phyloP scores from a whole-genome alignment of 2,329 filamentous ascomycete species.

The Cladophialophora immunda region DNA sequence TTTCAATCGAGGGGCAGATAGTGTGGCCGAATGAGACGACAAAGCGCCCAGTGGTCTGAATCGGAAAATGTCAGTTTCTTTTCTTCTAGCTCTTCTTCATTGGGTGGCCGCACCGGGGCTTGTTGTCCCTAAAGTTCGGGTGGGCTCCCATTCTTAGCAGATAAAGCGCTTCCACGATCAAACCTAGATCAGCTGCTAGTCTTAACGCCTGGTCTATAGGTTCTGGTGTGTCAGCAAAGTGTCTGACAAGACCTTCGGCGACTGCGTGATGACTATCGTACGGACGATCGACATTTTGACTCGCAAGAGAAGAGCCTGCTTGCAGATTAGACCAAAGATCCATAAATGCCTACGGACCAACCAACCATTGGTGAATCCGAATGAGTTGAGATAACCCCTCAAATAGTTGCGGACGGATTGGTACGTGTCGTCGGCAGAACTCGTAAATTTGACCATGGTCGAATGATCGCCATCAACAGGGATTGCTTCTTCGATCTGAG shows the following conservation, averaged over 20 bases:
- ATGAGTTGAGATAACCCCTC: not conserved
- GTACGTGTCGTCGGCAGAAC: not conserved
- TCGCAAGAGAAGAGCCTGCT: not conserved
- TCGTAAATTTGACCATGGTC: constrained; percentile 1
- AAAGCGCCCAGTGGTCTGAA: not conserved
- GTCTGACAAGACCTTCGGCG: not conserved
- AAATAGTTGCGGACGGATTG: not conserved
- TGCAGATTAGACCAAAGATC: not conserved
- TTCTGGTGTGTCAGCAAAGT: not conserved
- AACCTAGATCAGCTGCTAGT: not conserved
- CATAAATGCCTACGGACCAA: not conserved
- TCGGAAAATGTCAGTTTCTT: not conserved
- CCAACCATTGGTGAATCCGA: not conserved
- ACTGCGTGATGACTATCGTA: not conserved
- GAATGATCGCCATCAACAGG: not conserved
- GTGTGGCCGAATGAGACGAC: not conserved
- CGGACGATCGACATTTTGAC: not conserved
- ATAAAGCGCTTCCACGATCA: not conserved
- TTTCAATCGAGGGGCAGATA: not conserved
- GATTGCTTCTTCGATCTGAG: constrained; percentile 3
- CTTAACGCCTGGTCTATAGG: not conserved
- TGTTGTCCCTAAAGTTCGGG: not conserved
- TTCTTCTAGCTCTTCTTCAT: not conserved
- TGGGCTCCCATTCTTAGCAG: not conserved
- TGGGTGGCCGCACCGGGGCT: not conserved